phyloP scores from a whole-genome alignment of 2,329 filamentous ascomycete species.

The Epichloe uncinata region DNA sequence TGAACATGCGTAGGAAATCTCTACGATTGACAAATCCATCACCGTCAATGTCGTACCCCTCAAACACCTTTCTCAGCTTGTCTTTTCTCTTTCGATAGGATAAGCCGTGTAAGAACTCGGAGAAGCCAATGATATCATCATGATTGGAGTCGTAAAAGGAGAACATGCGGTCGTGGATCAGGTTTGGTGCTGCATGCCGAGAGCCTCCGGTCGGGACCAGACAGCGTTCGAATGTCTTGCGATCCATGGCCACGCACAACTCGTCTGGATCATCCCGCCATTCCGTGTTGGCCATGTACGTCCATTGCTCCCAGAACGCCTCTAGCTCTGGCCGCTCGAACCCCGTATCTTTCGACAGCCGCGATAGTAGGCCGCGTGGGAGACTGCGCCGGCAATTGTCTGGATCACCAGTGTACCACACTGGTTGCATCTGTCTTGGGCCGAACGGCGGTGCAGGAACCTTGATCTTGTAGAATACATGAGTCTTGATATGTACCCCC shows the following conservation, averaged over 20 bases:
- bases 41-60: constrained; percentile 79
- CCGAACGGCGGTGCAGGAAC: constrained; percentile 79
- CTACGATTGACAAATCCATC: constrained; percentile 80
- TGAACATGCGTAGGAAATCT: constrained; percentile 84
- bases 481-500: constrained; percentile 69
- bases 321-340: constrained; percentile 83
- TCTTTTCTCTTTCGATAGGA: constrained; percentile 56
- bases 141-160: constrained; percentile 87
- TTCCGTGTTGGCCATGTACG: constrained; percentile 77
- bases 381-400: constrained; percentile 55
- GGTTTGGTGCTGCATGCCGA: constrained; percentile 65
- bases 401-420: constrained; percentile 83
- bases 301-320: constrained; percentile 94
- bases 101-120: constrained; percentile 78
- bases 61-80: constrained; percentile 61
- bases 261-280: constrained; percentile 71
- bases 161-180: constrained; percentile 94
- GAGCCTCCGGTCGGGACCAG: constrained; percentile 76
- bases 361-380: constrained; percentile 52
- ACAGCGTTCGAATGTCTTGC: constrained; percentile 83
- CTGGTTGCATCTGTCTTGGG: constrained; percentile 63
- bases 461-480: constrained; percentile 92
- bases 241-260: constrained; percentile 73
- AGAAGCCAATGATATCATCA: constrained; percentile 80
- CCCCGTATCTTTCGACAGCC: constrained; percentile 56